Percentiles rank a stretch among this genome's conserved stretches.
Evolutionary conservation across 2,329 filamentous ascomycete genomes (phyloP).

Genomic region (Aureobasidium lini): DNA sequence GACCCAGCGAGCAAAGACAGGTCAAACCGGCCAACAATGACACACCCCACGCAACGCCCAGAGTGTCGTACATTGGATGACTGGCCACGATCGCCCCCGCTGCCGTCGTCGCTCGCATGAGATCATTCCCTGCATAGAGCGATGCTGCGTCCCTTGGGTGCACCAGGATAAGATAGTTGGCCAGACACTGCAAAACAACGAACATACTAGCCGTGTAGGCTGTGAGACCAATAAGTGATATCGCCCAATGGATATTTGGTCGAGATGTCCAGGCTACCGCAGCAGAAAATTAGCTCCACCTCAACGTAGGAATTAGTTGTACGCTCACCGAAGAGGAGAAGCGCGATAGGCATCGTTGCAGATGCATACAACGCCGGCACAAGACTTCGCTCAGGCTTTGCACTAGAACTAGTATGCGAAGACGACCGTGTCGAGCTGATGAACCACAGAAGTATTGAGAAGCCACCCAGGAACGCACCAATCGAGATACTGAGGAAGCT

Average conservation of each 20-base stretch:
- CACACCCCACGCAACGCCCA: not conserved
- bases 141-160: constrained; percentile 45
- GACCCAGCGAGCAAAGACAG: not conserved
- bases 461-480: constrained; percentile 21
- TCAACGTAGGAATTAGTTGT: not conserved
- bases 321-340: constrained; percentile 25
- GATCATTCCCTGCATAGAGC: constrained; percentile 51
- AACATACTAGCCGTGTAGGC: constrained; percentile 34
- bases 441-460: not conserved
- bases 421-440: not conserved
- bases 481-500: constrained; percentile 28
- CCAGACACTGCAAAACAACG: constrained; percentile 26
- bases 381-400: constrained; percentile 21
- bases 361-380: constrained; percentile 23
- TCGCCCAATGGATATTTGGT: constrained; percentile 31
- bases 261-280: constrained; percentile 21
- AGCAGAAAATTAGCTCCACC: not conserved
- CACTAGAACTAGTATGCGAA: not conserved
- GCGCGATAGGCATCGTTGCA: constrained; percentile 22
- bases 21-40: not conserved
- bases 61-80: not conserved
- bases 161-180: constrained; percentile 25
- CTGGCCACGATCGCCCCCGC: not conserved
- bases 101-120: not conserved
- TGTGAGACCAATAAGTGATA: constrained; percentile 32